phyloP scores from a whole-genome alignment of 441 rosid species.

The Corymbia calophylla region DNA sequence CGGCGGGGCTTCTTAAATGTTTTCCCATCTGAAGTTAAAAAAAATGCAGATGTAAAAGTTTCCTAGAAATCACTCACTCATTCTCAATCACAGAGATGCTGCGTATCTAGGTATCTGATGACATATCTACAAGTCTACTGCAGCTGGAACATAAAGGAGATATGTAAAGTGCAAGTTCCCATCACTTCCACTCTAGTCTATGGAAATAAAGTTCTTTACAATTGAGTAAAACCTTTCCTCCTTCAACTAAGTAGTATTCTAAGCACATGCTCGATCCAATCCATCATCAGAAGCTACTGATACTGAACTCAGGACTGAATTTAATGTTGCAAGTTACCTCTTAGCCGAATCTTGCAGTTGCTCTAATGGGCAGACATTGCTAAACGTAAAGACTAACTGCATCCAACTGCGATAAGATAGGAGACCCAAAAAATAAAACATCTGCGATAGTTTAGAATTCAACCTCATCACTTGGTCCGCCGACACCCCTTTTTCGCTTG shows the following conservation, averaged over 20 bases:
- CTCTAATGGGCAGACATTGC: not conserved
- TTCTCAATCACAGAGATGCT: not conserved
- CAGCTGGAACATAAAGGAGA: not conserved
- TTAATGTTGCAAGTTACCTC: not conserved
- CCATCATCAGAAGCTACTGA: not conserved
- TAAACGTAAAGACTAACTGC: not conserved
- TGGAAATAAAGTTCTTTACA: not conserved
- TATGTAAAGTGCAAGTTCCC: not conserved
- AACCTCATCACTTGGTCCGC: not conserved
- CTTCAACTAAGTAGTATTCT: not conserved
- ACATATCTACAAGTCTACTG: not conserved
- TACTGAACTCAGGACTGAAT: not conserved
- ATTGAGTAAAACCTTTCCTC: not conserved
- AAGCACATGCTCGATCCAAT: not conserved
- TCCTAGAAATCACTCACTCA: not conserved
- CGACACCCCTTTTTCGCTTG: not conserved
- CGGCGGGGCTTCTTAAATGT: conserved; percentile 2
- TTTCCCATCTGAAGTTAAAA: not conserved
- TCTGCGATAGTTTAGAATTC: not conserved
- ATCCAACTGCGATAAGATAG: not conserved
- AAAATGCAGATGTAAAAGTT: not conserved
- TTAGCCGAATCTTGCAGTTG: not conserved
- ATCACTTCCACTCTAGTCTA: not conserved
- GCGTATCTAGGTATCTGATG: not conserved
- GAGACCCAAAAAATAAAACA: not conserved